Percentiles rank a stretch among this genome's conserved stretches.
phyloP scores from a whole-genome alignment of 257 asterid genomes.

The Echites panduratus region DNA sequence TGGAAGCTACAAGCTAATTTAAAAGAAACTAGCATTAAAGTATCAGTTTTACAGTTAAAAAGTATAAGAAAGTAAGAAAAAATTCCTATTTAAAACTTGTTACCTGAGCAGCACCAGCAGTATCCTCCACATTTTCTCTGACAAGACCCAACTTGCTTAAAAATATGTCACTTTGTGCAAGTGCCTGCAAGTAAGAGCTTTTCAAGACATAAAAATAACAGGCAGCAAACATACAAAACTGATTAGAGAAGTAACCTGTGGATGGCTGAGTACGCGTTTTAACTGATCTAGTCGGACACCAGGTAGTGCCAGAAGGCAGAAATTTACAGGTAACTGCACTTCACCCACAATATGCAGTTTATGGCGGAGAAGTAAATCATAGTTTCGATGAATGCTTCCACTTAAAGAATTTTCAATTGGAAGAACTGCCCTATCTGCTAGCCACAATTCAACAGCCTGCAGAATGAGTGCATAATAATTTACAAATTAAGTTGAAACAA shows the following conservation, averaged over 20 bases:
- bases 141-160: conserved; percentile 22
- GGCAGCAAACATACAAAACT: not conserved
- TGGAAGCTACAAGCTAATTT: conserved; percentile 21
- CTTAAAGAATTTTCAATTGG: conserved; percentile 27
- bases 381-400: conserved; percentile 29
- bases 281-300: conserved; percentile 21
- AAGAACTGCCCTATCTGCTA: conserved; percentile 27
- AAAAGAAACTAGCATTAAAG: not conserved
- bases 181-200: conserved; percentile 19
- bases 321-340: conserved; percentile 24
- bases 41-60: not conserved
- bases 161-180: conserved; percentile 16
- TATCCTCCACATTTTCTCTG: conserved; percentile 18
- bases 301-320: conserved; percentile 25
- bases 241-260: conserved; percentile 19
- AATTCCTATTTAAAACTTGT: not conserved
- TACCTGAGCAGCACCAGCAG: conserved; percentile 31
- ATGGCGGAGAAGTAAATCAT: conserved; percentile 29
- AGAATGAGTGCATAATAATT: conserved; percentile 2
- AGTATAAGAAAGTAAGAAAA: not conserved
- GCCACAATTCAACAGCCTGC: conserved; percentile 30
- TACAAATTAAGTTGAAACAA: not conserved
- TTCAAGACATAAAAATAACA: not conserved
- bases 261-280: conserved; percentile 27
- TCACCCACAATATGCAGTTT: conserved; percentile 31